phyloP scores from a whole-genome alignment of 2,329 filamentous ascomycete species.

The Ophiostoma perfectum region DNA sequence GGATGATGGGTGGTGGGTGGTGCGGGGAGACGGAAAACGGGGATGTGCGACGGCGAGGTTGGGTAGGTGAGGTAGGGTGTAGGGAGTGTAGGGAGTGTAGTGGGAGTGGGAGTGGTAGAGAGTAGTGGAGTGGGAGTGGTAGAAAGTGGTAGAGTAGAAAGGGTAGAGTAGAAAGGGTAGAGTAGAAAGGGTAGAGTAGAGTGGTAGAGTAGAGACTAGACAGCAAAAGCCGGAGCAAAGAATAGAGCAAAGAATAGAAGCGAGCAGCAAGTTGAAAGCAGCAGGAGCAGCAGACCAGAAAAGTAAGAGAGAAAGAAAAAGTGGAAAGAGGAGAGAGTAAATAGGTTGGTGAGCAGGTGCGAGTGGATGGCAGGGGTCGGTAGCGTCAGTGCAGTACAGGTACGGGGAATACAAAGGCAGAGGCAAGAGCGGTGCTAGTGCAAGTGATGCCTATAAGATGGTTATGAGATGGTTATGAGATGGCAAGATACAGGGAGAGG shows the following conservation, averaged over 20 bases:
- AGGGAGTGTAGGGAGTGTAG: background rate
- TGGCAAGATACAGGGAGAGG: background rate
- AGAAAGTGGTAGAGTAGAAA: background rate
- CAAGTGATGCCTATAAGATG: background rate
- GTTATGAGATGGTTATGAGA: background rate
- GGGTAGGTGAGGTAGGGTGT: slow-evolving; percentile 2
- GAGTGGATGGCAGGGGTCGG: slow-evolving; percentile 11
- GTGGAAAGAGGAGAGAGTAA: slow-evolving; percentile 13
- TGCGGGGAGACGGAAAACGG: slow-evolving; percentile 16
- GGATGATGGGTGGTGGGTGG: slow-evolving; percentile 12
- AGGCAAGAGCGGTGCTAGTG: background rate
- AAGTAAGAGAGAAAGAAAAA: slow-evolving; percentile 14
- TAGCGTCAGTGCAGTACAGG: slow-evolving; percentile 7
- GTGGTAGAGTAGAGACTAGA: background rate
- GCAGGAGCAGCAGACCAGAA: slow-evolving; percentile 12
- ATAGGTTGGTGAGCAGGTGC: slow-evolving; percentile 8
- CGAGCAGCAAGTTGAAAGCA: background rate
- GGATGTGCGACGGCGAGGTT: slow-evolving; percentile 13
- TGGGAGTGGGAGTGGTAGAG: background rate
- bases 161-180: background rate
- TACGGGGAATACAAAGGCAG: background rate
- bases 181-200: background rate
- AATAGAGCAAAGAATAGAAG: background rate
- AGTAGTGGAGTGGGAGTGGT: background rate
- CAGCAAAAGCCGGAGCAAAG: background rate